Percentiles rank a stretch among this genome's conserved stretches.
Evolutionary conservation across 805 yeast species (phyloP).

Genomic region (Schizosaccharomyces cryophilus): DNA sequence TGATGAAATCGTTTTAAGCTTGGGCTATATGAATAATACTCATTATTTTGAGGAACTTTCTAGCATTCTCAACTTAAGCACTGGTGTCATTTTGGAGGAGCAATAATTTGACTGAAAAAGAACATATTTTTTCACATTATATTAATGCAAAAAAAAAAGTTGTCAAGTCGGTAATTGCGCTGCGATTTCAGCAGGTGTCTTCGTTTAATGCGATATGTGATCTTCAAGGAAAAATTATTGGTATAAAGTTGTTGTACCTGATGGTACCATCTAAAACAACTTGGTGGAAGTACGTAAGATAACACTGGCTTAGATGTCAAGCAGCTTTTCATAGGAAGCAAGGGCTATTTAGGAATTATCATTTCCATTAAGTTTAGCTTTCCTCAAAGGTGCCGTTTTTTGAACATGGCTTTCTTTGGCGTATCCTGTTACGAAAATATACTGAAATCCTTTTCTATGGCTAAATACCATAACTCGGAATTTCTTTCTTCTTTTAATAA

Average conservation of each 20-base stretch:
- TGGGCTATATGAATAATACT: constrained; percentile 46
- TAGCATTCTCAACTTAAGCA: constrained; percentile 70
- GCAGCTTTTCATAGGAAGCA: constrained; percentile 80
- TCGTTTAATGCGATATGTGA: constrained; percentile 64
- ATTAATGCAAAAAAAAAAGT: constrained; percentile 88
- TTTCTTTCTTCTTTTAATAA: constrained; percentile 81
- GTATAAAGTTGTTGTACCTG: constrained; percentile 77
- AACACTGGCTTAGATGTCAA: constrained; percentile 86
- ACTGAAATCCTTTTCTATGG: constrained; percentile 52
- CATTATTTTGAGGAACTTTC: constrained; percentile 59
- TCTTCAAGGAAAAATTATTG: constrained; percentile 73
- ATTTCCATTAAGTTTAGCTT: constrained; percentile 73
- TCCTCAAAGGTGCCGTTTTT: constrained; percentile 66
- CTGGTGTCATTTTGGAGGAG: constrained; percentile 74
- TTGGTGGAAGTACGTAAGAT: constrained; percentile 76
- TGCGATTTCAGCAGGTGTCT: constrained; percentile 89
- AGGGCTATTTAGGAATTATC: constrained; percentile 74
- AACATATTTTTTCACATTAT: constrained; percentile 77
- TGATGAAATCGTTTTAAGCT: constrained; percentile 61
- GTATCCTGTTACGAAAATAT: constrained; percentile 60
- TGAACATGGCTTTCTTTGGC: constrained; percentile 73
- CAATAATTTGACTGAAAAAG: constrained; percentile 47
- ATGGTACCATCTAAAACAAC: constrained; percentile 59
- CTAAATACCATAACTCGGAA: constrained; percentile 58
- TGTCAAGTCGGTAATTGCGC: constrained; percentile 89